Conservation (phyloP, 208 protist genomes). For the Crithidia acanthocephali region DNA sequence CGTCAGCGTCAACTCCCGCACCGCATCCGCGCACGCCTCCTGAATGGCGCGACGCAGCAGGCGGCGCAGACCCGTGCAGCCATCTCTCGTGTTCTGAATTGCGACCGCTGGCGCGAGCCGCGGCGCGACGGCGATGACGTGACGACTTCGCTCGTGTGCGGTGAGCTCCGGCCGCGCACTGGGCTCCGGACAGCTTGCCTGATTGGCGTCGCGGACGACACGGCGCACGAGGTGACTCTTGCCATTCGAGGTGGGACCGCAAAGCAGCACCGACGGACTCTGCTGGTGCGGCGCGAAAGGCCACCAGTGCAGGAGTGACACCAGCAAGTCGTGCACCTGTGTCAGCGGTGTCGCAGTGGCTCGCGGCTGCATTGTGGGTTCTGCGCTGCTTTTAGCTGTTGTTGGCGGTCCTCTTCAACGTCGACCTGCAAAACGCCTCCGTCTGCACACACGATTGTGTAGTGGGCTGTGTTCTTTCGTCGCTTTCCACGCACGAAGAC, state of each 20-base stretch:
- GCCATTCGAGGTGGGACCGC: conserved; percentile 59
- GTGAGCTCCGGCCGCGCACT: not conserved
- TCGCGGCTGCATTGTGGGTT: not conserved
- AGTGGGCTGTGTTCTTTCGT: not conserved
- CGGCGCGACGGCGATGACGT: not conserved
- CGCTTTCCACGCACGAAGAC: not conserved
- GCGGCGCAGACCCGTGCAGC: conserved; percentile 50
- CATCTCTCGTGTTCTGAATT: conserved; percentile 38
- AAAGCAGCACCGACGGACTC: conserved; percentile 56
- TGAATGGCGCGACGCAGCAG: conserved; percentile 39
- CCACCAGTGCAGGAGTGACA: conserved; percentile 53
- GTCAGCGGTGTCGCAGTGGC: not conserved
- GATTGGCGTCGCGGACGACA: not conserved
- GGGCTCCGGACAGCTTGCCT: not conserved
- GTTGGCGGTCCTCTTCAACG: not conserved
- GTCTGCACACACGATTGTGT: not conserved
- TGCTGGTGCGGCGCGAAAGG: conserved; percentile 36
- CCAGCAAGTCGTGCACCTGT: conserved; percentile 38
- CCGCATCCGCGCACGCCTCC: conserved; percentile 7
- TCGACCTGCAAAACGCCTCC: not conserved
- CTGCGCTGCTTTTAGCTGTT: not conserved
- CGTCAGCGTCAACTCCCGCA: not conserved
- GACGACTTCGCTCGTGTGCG: not conserved
- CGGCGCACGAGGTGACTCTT: conserved; percentile 59
- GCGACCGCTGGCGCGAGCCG: conserved; percentile 25